phyloP scores from a whole-genome alignment of 2,329 filamentous ascomycete species.

The Aspergillus hiratsukae region DNA sequence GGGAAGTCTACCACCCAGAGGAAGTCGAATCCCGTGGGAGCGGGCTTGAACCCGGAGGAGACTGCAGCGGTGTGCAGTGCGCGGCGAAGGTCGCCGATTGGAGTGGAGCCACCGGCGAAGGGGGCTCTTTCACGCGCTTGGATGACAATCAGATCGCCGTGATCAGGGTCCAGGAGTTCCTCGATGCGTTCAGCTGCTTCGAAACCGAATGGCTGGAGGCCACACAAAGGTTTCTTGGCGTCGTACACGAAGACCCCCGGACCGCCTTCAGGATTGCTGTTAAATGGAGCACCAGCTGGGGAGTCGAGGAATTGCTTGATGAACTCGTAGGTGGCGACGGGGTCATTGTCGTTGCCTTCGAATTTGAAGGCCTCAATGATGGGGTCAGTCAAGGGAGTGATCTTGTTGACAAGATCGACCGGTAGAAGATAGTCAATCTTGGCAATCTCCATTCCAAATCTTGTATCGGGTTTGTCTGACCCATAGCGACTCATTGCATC shows the following conservation, averaged over 20 bases:
- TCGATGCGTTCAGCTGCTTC: constrained; percentile 60
- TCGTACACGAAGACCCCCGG: constrained; percentile 77
- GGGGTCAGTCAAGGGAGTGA: constrained; percentile 64
- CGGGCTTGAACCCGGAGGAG: constrained; percentile 53
- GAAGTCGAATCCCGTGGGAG: constrained; percentile 57
- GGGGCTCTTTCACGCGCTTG: constrained; percentile 68
- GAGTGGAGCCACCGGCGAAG: constrained; percentile 67
- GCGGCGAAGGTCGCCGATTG: constrained; percentile 67
- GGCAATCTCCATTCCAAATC: constrained; percentile 66
- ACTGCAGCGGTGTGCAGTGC: constrained; percentile 67
- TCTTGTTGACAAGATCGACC: constrained; percentile 65
- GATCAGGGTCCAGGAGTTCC: constrained; percentile 50
- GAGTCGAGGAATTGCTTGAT: constrained; percentile 67
- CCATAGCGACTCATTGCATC: constrained; percentile 77
- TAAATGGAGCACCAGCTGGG: constrained; percentile 54
- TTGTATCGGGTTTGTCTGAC: constrained; percentile 86
- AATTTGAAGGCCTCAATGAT: constrained; percentile 73
- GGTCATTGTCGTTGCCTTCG: constrained; percentile 41
- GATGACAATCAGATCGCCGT: constrained; percentile 75
- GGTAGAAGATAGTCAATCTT: constrained; percentile 61
- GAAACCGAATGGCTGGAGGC: constrained; percentile 73
- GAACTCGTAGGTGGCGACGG: constrained; percentile 56
- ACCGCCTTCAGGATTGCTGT: constrained; percentile 67
- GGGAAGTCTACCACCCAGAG: constrained; percentile 90
- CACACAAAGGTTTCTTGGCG: constrained; percentile 65